phyloP scores from a whole-genome alignment of 495 filamentous ascomycete genomes.

The Wilcoxina mikolae region DNA sequence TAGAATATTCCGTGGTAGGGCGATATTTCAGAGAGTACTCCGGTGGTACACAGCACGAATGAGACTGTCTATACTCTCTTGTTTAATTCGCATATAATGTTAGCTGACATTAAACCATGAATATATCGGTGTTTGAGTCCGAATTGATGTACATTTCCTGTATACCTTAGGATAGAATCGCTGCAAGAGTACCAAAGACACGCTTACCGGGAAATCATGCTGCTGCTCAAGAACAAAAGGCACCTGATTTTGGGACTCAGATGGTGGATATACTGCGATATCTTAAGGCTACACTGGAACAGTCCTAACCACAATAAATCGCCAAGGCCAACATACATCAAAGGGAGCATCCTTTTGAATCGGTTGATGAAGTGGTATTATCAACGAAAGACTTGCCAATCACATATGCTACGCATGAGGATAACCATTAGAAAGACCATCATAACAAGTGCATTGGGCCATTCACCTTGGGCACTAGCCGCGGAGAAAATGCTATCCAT shows the following conservation, averaged over 20 bases:
- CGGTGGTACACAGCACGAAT: neutral
- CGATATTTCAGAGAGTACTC: neutral
- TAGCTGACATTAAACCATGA: neutral
- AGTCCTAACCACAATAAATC: neutral
- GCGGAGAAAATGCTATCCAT: neutral
- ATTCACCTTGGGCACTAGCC: neutral
- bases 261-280: neutral
- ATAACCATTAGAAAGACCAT: neutral
- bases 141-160: neutral
- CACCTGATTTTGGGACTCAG: no score
- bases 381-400: neutral
- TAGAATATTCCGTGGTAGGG: neutral
- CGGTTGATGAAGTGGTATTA: neutral
- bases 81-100: neutral
- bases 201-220: no score
- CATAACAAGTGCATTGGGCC: neutral
- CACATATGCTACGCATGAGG: neutral
- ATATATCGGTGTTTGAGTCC: neutral
- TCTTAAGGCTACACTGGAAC: neutral
- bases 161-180: no score
- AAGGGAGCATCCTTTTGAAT: neutral
- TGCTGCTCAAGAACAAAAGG: no score
- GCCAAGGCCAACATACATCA: neutral
- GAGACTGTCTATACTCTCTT: neutral
- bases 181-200: no score